phyloP scores from a whole-genome alignment of 2,329 filamentous ascomycete genomes.

The Aschersonia sp. region DNA sequence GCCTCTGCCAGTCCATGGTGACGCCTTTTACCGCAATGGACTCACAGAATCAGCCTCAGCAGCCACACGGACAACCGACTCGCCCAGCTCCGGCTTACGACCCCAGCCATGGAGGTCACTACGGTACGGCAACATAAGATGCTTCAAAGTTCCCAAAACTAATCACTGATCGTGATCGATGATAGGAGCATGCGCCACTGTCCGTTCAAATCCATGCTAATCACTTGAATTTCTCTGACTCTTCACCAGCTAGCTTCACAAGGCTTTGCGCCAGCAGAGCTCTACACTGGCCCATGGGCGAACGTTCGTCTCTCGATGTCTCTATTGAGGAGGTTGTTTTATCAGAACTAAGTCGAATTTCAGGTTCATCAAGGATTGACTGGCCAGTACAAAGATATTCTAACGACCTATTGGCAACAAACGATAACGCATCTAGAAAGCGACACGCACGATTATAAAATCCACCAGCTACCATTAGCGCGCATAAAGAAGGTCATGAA shows the following conservation, averaged over 20 bases:
- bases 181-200: constrained; percentile 31
- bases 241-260: constrained; percentile 58
- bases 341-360: background rate
- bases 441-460: constrained; percentile 95
- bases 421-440: constrained; percentile 90
- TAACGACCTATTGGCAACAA: constrained; percentile 99
- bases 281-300: constrained; percentile 89
- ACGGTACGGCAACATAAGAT: constrained; percentile 39
- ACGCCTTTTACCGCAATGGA: constrained; percentile 17
- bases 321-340: background rate
- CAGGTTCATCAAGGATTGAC: constrained; percentile 91
- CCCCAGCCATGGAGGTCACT: constrained; percentile 59
- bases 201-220: constrained; percentile 11
- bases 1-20: background rate
- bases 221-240: constrained; percentile 10
- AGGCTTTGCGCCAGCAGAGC: constrained; percentile 80
- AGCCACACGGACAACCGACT: constrained; percentile 40
- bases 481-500: constrained; percentile 99
- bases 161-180: constrained; percentile 8
- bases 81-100: constrained; percentile 56
- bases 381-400: constrained; percentile 86
- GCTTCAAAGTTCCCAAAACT: background rate
- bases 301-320: constrained; percentile 49
- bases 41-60: constrained; percentile 28
- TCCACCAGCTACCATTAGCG: constrained; percentile 91